Evolutionary conservation across 176 grass and related monocot genomes (phyloP).

Genomic region (Themeda triandra): DNA sequence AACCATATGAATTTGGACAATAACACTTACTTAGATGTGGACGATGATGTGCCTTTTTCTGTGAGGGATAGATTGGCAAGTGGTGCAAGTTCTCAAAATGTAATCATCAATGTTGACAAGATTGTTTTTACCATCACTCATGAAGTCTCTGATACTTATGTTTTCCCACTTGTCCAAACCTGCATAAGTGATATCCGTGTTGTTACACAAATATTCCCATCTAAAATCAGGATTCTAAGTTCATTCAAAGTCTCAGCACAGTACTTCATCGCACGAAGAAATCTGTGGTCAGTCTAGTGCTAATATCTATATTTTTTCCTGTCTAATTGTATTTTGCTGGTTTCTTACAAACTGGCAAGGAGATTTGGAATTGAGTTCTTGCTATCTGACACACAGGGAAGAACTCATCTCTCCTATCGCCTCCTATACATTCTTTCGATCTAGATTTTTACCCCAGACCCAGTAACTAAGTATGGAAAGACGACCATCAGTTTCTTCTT

Average conservation of each 20-base stretch:
- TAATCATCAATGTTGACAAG: conserved; percentile 57
- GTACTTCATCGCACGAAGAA: conserved; percentile 57
- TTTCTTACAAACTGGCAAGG: neutral
- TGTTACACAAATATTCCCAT: conserved; percentile 51
- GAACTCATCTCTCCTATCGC: conserved; percentile 63
- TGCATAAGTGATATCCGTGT: conserved; percentile 64
- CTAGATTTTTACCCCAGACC: conserved; percentile 37
- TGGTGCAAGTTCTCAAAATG: conserved; percentile 47
- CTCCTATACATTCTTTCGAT: conserved; percentile 67
- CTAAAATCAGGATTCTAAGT: conserved; percentile 71
- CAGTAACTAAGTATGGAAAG: conserved; percentile 29
- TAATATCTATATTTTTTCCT: conserved; percentile 16
- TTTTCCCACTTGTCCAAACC: conserved; percentile 62
- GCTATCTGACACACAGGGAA: conserved; percentile 53
- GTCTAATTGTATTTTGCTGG: conserved; percentile 9
- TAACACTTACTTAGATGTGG: conserved; percentile 39
- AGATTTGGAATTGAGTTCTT: conserved; percentile 34
- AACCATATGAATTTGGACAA: conserved; percentile 23
- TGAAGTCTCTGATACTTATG: conserved; percentile 60
- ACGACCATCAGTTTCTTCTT: conserved; percentile 47
- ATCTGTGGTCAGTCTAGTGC: conserved; percentile 61
- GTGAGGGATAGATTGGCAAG: conserved; percentile 38
- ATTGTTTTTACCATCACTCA: conserved; percentile 63
- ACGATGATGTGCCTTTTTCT: conserved; percentile 34
- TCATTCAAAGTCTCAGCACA: conserved; percentile 58